phyloP scores from a whole-genome alignment of 371 early-diverging fungal genomes.

The Circinella minor region DNA sequence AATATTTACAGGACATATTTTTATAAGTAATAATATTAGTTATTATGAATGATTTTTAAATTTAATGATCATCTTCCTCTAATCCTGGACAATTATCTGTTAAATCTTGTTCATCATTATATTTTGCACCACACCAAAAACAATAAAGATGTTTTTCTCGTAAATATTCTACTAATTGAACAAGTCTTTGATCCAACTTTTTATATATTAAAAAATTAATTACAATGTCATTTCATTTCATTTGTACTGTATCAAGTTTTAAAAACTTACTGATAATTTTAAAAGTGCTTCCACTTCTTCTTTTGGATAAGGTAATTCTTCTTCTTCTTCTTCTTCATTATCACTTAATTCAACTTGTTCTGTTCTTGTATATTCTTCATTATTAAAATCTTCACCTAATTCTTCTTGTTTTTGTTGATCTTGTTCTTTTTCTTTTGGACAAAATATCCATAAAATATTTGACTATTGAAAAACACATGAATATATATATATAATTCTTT shows the following conservation, averaged over 20 bases:
- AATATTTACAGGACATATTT: no score
- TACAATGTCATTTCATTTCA: neutral
- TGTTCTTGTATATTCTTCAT: slow-evolving; percentile 10
- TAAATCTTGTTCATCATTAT: slow-evolving; percentile 54
- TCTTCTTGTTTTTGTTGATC: slow-evolving; percentile 9
- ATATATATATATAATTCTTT: no score
- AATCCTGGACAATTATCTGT: slow-evolving; percentile 62
- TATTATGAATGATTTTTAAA: no score
- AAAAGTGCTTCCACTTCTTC: slow-evolving; percentile 36
- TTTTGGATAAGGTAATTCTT: slow-evolving; percentile 24
- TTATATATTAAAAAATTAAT: no score
- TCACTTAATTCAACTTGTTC: slow-evolving; percentile 21
- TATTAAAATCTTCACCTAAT: slow-evolving; percentile 5
- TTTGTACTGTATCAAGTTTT: neutral
- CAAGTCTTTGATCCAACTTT: slow-evolving; percentile 44
- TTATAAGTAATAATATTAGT: neutral
- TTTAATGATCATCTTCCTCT: slow-evolving; percentile 61
- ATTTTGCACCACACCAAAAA: slow-evolving; percentile 69
- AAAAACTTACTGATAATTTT: slow-evolving; percentile 24
- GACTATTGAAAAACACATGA: neutral
- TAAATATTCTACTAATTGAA: slow-evolving; percentile 49
- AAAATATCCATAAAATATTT: slow-evolving; percentile 28
- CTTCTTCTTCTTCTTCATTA: slow-evolving; percentile 20
- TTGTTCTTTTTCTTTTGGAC: slow-evolving; percentile 12
- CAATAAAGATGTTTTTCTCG: slow-evolving; percentile 62